phyloP scores from a whole-genome alignment of 306 rosid species.

The Acacia crassicarpa region DNA sequence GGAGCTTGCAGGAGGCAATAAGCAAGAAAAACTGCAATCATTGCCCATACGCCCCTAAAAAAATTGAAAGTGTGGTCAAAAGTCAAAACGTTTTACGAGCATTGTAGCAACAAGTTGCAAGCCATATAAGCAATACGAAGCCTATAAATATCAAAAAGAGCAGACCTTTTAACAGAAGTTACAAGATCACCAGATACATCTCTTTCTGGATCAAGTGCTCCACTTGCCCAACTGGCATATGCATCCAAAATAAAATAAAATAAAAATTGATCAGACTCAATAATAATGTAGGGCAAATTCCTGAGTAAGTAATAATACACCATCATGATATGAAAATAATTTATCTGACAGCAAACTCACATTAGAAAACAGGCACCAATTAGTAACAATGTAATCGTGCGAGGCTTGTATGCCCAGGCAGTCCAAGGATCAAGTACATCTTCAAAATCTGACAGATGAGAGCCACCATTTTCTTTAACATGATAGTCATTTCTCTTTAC shows the following conservation, averaged over 20 bases:
- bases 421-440: constrained; percentile 99
- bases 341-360: constrained; percentile 56
- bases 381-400: constrained; percentile 83
- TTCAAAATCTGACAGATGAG: constrained; percentile 43
- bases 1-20: constrained; percentile 99
- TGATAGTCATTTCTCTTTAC: constrained; percentile 49
- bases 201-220: constrained; percentile 90
- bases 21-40: constrained; percentile 97
- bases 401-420: constrained; percentile 99
- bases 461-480: constrained; percentile 68
- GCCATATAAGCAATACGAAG: not conserved
- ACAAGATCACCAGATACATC: constrained; percentile 79
- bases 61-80: constrained; percentile 14
- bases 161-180: constrained; percentile 88
- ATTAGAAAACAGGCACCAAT: constrained; percentile 96
- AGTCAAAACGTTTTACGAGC: constrained; percentile 11
- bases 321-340: constrained; percentile 20
- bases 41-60: constrained; percentile 96
- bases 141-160: constrained; percentile 8
- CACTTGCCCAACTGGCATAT: constrained; percentile 86
- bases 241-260: not conserved
- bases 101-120: not conserved
- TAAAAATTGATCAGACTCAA: constrained; percentile 1
- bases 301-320: not conserved
- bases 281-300: not conserved